Evolutionary conservation across 1,139 yeast species (phyloP), one percentile per base, ranked within the genome.

Genomic region (Groenewaldozyma auringiensis): DNA sequence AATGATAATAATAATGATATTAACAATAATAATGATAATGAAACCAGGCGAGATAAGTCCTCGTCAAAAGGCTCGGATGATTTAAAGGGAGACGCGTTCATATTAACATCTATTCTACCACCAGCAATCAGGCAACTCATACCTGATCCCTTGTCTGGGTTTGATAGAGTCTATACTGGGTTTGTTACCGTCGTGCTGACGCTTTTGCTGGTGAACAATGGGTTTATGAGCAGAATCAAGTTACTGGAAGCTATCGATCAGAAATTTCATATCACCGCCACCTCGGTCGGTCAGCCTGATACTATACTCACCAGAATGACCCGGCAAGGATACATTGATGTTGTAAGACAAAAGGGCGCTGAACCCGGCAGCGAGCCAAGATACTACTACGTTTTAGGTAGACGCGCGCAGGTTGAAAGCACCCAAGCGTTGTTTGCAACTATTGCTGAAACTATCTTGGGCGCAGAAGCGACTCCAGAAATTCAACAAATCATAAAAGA

Each of bases 111-210:
- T 20, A 35, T 34, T 16, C 31, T 45, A n/a, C 52, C 51, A 2
- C 39, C 34, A 32, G 29, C 16, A n/a, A 42, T 38, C 17, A 42
- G 45, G 18, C 37, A 43, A 21, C 38, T 35, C 4, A 33, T 47
- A 8, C 25, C 48, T 4, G 44, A 34, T 8, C 36, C 37, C 1
- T 35, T 40, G 3, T 40, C 50, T 2, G 39, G 43, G 4, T 25
- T 37, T 13, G 54, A 51, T 14, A 42, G 38, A 2, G 43, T 42
- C 17, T 47, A 38, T 33, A 43, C 33, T 35, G 54, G 54, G 2
- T 25, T 46, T 8, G 48, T 42, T 13, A 44, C 46, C 21, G 42
- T 49, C 20, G 38, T 49, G 6, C 36, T 47, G 18, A 42, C 50
- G 3, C 31, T 47, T 9, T 44, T 51, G 13, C 21, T 47, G 14